phyloP scores from a whole-genome alignment of 1,139 yeast genomes.

The Blastobotrys serpentis region DNA sequence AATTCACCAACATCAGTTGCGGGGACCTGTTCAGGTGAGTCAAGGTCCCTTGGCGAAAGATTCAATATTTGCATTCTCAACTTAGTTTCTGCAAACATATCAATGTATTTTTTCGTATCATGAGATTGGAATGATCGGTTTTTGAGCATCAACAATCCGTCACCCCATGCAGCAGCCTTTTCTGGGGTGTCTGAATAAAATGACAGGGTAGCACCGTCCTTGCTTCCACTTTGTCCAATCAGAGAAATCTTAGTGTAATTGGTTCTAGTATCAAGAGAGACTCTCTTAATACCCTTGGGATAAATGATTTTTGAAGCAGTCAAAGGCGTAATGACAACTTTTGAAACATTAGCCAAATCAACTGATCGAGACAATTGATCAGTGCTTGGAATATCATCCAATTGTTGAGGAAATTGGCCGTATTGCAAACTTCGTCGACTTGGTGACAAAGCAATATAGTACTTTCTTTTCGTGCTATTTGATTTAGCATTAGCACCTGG shows the following conservation, averaged over 20 bases:
- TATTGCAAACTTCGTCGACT: conserved; percentile 62
- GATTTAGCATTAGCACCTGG: conserved; percentile 30
- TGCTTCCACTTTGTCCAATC: conserved; percentile 27
- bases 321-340: conserved; percentile 30
- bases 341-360: conserved; percentile 29
- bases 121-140: conserved; percentile 47
- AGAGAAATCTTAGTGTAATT: conserved; percentile 32
- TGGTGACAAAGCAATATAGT: conserved; percentile 68
- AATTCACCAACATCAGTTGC: conserved; percentile 12
- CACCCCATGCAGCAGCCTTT: conserved; percentile 72
- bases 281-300: conserved; percentile 28
- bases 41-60: conserved; percentile 44
- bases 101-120: conserved; percentile 60
- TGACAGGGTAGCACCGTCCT: conserved; percentile 41
- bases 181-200: conserved; percentile 77
- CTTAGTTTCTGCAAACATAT: conserved; percentile 57
- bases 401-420: conserved; percentile 55
- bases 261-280: conserved; percentile 30
- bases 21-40: conserved; percentile 22
- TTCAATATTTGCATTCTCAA: conserved; percentile 64
- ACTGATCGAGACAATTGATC: conserved; percentile 41
- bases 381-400: conserved; percentile 53
- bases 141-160: conserved; percentile 67
- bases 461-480: conserved; percentile 40
- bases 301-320: conserved; percentile 21